Evolutionary conservation across 352 stramenopile genomes (phyloP), one percentile per base, ranked within the genome.

Genomic region (Phytophthora europaea): DNA sequence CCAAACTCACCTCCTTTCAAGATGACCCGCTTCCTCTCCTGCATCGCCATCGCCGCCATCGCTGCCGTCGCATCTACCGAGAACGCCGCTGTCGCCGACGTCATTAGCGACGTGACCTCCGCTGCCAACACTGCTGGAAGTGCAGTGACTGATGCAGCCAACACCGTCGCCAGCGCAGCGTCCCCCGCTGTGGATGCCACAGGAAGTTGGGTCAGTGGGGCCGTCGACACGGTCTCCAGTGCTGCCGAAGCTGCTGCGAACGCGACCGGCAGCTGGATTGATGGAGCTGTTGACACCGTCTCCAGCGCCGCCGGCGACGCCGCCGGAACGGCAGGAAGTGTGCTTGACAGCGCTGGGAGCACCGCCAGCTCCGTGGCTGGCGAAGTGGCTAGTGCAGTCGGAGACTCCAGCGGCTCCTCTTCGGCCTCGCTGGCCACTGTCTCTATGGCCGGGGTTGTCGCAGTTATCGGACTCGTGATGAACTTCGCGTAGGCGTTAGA

Each of bases 11-110:
- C 43, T 13, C 36, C 36, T 18, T 28, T 61, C 72, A 73, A 67
- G 54, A 80, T 80, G 73, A 72, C 55, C 9, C 63, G 60, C 43
- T 67, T 74, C 50, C 15, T 75, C 40, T 67, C 63, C 4, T 80
- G 61, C 55, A 16, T 80, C 54, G 50, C 43, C 26, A 48, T 80
- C 59, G 63, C 45, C 5, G 23, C 38, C 26, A 20, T 77, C 43
- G 64, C 59, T 23, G 48, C 65, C n/a, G 23, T 66, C 20, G 22
- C 43, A 6, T 57, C 60, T 15, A 60, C 50, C 33, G 16, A 68
- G 26, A 69, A 73, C 10, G 18, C 12, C 6, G 31, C 22, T 26
- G 40, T 59, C 28, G 33, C 59, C 3, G 64, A 77, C 34, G 26
- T 67, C 26, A 40, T 75, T 20, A 60, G 40, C 15, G 60, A 71